Conservation (phyloP, 164 flowering plant species). For the Liriodendron chinense region DNA sequence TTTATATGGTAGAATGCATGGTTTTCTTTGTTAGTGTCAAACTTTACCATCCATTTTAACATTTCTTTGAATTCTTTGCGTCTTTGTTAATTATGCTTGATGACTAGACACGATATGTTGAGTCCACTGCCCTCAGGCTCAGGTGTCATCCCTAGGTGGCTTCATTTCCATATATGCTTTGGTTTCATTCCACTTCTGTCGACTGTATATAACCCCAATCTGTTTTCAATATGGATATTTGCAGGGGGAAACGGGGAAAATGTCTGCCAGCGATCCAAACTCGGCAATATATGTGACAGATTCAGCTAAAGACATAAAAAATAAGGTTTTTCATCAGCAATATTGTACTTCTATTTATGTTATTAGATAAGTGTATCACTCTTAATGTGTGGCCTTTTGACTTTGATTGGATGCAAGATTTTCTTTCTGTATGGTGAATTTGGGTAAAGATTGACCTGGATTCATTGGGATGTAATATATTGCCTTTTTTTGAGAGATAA, state of each 20-base stretch:
- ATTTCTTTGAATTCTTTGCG: not conserved
- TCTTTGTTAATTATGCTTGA: not conserved
- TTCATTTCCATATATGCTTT: not conserved
- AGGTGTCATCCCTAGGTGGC: not conserved
- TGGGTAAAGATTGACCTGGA: not conserved
- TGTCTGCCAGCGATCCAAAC: constrained; percentile 98
- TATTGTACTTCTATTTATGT: not conserved
- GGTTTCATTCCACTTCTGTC: not conserved
- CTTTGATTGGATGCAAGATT: not conserved
- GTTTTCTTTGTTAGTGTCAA: not conserved
- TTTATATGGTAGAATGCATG: not conserved
- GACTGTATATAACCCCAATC: not conserved
- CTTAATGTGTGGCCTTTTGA: not conserved
- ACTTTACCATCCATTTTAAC: not conserved
- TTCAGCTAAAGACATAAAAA: constrained; percentile 68
- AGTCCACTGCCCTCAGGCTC: not conserved
- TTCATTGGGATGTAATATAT: not conserved
- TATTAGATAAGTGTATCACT: not conserved
- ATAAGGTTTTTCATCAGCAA: constrained; percentile 53
- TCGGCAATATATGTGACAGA: constrained; percentile 98
- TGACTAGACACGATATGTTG: not conserved
- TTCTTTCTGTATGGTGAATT: not conserved
- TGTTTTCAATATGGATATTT: constrained; percentile 2
- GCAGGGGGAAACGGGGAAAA: constrained; percentile 97
- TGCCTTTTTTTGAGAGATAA: too few species aligned